These are phyloP conservation scores for Suillus brevipes DNA, from an alignment of 768 basidiomycete genomes.

Conservation along the genomic window DNA sequence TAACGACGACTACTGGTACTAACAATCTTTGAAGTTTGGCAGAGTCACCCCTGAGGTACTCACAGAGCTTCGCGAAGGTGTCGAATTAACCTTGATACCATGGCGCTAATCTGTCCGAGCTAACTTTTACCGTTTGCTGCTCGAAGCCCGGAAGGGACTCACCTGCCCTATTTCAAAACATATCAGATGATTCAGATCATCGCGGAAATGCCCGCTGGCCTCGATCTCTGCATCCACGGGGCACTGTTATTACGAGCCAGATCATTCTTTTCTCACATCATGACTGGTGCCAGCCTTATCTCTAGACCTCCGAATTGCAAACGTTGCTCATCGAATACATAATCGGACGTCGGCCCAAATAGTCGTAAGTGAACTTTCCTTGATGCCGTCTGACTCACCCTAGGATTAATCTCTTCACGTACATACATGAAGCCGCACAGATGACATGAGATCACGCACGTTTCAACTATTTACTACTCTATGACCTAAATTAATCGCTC, in stretches of 20 bases:
- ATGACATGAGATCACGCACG: background rate
- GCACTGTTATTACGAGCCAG: background rate
- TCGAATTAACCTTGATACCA: background rate
- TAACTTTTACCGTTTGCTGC: conserved; percentile 3
- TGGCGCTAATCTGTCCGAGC: background rate
- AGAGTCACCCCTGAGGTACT: background rate
- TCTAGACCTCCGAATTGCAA: background rate
- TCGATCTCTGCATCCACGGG: background rate
- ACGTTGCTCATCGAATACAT: conserved; percentile 1
- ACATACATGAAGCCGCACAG: background rate
- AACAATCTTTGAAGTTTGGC: too few relatives aligned
- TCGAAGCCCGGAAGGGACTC: background rate
- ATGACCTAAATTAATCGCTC: background rate
- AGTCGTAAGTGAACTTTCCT: background rate
- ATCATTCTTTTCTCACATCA: background rate
- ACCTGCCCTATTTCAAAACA: background rate
- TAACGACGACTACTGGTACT: background rate
- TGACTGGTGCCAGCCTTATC: background rate
- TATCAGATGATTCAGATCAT: background rate
- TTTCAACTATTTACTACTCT: background rate
- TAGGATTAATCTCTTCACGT: background rate
- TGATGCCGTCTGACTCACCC: background rate
- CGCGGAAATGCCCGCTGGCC: background rate
- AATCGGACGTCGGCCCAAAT: background rate
- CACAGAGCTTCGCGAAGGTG: conserved; percentile 1